Base-by-base conservation (phyloP, 2,329 filamentous ascomycete genomes). In the Kalmusia sp. region DNA sequence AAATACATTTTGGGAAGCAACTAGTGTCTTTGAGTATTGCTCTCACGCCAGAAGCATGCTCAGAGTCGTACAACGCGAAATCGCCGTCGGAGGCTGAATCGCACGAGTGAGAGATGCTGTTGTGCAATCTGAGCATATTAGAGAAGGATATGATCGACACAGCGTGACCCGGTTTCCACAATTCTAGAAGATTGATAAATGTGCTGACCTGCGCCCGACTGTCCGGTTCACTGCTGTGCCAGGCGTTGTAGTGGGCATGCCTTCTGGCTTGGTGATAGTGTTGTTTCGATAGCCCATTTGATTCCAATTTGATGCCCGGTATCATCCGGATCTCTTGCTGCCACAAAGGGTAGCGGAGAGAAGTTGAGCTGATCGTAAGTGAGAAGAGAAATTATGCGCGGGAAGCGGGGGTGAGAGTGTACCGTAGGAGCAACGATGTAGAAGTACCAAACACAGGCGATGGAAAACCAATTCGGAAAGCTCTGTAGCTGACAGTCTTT, bases 81-180 rank as follows among this genome's bases (percentile, higher is more conserved):
- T 9, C 17, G 17, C n/a, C 12, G 12, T n/a, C 11, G 17, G 28
- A 21, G 7, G 15, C 6, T 25, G 41, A 45, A 45, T 45, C 41
- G 41, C 41, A 34, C 41, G 41, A 45, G 41, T 45, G 27, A 34
- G 41, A 24, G 19, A n/a, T n/a, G 38, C 38, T 11, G 41, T 33
- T 12, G 17, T 24, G 41, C 14, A 45, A 34, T 38, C 14, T 48
- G 14, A 6, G 19, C n/a, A 48, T 19, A 38, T 37, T 48, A 27
- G 21, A 37, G 24, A 21, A 5, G 6, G 31, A 17, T 11, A 21
- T 15, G 19, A 27, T 47, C 3, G 3, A 14, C n/a, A 6, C 24
- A 37, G 24, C 22, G 21, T 27, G 17, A 30, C 22, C 22, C 8
- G 22, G 22, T 11, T 24, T 22, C 19, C 11, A 6, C 7, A 22